Conservation (phyloP, 768 basidiomycete species). For the Suillus cothurnatus region DNA sequence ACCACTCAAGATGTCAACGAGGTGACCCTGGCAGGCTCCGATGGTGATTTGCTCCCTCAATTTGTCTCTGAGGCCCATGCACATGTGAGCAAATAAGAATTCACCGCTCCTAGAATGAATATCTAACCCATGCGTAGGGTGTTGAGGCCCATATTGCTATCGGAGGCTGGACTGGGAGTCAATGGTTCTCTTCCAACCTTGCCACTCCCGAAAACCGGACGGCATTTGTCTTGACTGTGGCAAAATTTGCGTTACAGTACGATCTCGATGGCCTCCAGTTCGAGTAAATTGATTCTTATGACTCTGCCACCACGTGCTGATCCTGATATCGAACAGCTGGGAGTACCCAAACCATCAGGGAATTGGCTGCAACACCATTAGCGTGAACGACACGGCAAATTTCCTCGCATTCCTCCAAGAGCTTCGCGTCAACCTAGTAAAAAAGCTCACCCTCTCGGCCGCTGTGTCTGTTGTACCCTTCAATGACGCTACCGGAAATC, state of each 20-base stretch:
- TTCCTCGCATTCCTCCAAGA: conserved; percentile 75
- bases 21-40: conserved; percentile 42
- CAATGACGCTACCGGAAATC: conserved; percentile 55
- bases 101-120: neutral
- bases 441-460: conserved; percentile 65
- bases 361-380: conserved; percentile 67
- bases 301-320: neutral
- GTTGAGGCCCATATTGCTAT: conserved; percentile 56
- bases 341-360: conserved; percentile 73
- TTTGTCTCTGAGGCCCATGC: conserved; percentile 53
- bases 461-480: conserved; percentile 70
- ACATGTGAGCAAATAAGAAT: conserved; percentile 29
- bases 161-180: conserved; percentile 64
- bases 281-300: conserved; percentile 39
- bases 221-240: conserved; percentile 53
- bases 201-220: conserved; percentile 52
- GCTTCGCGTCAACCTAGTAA: conserved; percentile 55
- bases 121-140: conserved; percentile 32
- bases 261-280: conserved; percentile 61
- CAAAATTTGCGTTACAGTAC: conserved; percentile 47
- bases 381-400: conserved; percentile 65
- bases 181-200: conserved; percentile 56
- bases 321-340: neutral
- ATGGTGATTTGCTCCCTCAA: conserved; percentile 50
- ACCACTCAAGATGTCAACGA: conserved; percentile 36